These are phyloP conservation scores for Boletus sensibilis DNA, from an alignment of 768 basidiomycete genomes.

Conservation along the genomic window DNA sequence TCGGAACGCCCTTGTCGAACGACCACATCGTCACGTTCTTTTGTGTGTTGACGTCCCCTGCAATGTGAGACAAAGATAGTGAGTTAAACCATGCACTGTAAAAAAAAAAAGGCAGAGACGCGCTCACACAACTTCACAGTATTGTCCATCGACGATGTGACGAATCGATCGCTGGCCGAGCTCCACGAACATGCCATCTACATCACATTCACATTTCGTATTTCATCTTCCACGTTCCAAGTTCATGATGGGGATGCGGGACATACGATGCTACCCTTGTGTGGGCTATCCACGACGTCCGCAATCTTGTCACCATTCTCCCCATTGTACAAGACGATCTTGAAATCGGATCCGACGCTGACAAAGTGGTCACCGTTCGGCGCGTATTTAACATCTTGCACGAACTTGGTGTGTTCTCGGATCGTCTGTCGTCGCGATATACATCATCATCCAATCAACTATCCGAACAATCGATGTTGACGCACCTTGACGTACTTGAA, in stretches of 20 bases:
- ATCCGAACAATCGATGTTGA: background rate
- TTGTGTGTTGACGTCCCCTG: conserved; percentile 80
- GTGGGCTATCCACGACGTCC: conserved; percentile 66
- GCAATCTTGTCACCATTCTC: conserved; percentile 76
- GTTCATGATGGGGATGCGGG: background rate
- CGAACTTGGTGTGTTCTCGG: conserved; percentile 87
- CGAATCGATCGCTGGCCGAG: conserved; percentile 65
- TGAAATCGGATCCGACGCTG: conserved; percentile 87
- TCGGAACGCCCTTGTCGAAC: conserved; percentile 66
- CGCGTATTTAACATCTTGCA: conserved; percentile 85
- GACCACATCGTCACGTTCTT: conserved; percentile 69
- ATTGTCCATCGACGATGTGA: conserved; percentile 85
- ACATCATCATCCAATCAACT: background rate
- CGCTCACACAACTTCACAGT: conserved; percentile 79
- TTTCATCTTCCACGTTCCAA: background rate
- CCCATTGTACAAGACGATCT: conserved; percentile 87
- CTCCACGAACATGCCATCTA: conserved; percentile 83
- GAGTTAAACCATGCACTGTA: background rate
- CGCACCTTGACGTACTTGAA: conserved; percentile 85
- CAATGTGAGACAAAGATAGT: background rate
- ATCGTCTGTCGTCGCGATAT: conserved; percentile 54
- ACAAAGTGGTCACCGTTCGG: conserved; percentile 81
- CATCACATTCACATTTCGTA: background rate
- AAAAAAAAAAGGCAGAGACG: background rate
- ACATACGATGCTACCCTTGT: conserved; percentile 76